These are phyloP conservation scores for Sugiyamaella marilandica DNA, from an alignment of 805 yeast species.

Conservation along the genomic window DNA sequence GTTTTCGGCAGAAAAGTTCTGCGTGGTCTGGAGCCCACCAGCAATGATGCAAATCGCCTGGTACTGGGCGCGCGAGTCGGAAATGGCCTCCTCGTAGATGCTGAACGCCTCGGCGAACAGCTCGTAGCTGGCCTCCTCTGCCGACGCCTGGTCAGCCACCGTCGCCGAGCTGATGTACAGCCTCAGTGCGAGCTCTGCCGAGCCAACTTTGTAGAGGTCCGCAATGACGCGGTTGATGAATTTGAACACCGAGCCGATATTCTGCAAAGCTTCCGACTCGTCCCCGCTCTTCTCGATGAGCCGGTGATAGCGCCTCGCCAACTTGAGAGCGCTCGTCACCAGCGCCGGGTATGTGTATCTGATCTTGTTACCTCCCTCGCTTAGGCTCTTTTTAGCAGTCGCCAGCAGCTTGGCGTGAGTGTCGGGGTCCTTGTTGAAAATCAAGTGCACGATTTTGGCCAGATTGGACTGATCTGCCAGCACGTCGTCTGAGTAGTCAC, in stretches of 20 bases:
- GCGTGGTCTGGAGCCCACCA: slow-evolving; percentile 47
- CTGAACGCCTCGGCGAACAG: slow-evolving; percentile 84
- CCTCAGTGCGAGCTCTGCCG: slow-evolving; percentile 36
- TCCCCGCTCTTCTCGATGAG: slow-evolving; percentile 2
- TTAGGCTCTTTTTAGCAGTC: slow-evolving; percentile 44
- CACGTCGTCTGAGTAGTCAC: slow-evolving; percentile 18
- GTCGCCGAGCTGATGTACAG: slow-evolving; percentile 62
- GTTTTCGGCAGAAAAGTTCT: slow-evolving; percentile 55
- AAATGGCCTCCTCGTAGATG: slow-evolving; percentile 64
- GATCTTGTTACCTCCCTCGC: slow-evolving; percentile 50
- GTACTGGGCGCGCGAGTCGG: slow-evolving; percentile 51
- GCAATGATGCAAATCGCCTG: slow-evolving; percentile 49
- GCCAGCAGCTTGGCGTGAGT: slow-evolving; percentile 44
- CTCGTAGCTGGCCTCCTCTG: slow-evolving; percentile 77
- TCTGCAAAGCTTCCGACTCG: slow-evolving; percentile 23
- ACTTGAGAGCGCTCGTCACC: slow-evolving; percentile 53
- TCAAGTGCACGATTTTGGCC: slow-evolving; percentile 63
- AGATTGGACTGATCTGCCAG: slow-evolving; percentile 36
- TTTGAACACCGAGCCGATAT: slow-evolving; percentile 56
- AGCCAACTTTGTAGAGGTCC: slow-evolving; percentile 48
- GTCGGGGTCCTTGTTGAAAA: slow-evolving; percentile 47
- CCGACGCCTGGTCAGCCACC: slow-evolving; percentile 70
- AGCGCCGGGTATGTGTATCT: slow-evolving; percentile 73
- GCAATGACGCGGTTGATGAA: slow-evolving; percentile 64
- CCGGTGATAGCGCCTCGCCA: slow-evolving; percentile 47